A percentile compares a stretch with the other conserved stretches of the same genome.
These are phyloP conservation scores for Stephania yunnanensis DNA, from an alignment of 164 flowering plant species.

Conservation along the genomic window DNA sequence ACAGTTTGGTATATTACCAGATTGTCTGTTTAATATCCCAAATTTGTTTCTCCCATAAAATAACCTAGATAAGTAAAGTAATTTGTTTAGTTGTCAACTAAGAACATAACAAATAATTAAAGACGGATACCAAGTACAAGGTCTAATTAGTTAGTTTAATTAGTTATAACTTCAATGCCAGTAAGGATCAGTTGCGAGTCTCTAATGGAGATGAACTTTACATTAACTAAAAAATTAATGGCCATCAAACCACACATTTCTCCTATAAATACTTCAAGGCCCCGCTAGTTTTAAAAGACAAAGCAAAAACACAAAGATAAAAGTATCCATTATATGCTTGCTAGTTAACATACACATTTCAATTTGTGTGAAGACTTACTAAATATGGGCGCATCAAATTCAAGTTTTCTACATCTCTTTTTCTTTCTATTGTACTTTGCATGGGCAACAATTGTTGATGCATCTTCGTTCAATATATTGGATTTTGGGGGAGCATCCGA, in stretches of 20 bases:
- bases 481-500: neutral
- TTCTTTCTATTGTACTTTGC: neutral
- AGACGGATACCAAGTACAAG: neutral
- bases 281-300: neutral
- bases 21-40: too few relatives aligned
- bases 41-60: too few relatives aligned
- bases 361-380: too few relatives aligned
- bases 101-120: too few relatives aligned
- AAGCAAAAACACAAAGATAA: too few relatives aligned
- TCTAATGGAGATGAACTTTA: neutral
- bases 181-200: neutral
- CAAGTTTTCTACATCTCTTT: neutral
- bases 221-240: neutral
- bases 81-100: neutral
- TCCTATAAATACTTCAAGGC: neutral
- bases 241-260: neutral
- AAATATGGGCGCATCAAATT: neutral
- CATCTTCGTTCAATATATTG: neutral
- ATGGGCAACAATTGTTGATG: neutral
- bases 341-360: too few relatives aligned
- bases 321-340: neutral
- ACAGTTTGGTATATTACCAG: too few relatives aligned
- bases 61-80: too few relatives aligned
- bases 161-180: neutral
- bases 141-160: neutral